Conservation (phyloP, 2,329 filamentous ascomycete species). For the Decorospora gaudefroyi region DNA sequence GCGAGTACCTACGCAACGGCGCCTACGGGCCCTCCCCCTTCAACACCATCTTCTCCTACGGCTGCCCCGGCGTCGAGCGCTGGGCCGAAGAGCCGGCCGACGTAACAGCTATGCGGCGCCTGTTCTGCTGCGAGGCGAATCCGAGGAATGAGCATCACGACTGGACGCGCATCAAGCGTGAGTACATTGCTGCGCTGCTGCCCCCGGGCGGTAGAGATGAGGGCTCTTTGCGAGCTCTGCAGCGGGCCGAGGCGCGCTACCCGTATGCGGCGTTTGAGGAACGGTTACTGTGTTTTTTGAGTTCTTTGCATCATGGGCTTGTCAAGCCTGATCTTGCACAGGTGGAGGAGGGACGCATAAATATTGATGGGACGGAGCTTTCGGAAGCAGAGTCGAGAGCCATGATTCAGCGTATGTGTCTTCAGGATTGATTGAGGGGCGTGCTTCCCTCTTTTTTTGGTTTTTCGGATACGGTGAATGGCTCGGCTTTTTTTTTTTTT, state of each 20-base stretch:
- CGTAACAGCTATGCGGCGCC: constrained; percentile 38
- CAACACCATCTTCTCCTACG: constrained; percentile 54
- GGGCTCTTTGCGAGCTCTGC: constrained; percentile 26
- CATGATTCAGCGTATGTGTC: constrained; percentile 41
- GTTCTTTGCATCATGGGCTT: constrained; percentile 50
- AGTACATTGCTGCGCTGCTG: constrained; percentile 40
- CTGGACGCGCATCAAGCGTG: constrained; percentile 47
- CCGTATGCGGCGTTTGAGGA: constrained; percentile 49
- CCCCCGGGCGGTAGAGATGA: constrained; percentile 3
- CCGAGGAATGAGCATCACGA: constrained; percentile 34
- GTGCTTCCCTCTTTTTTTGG: not conserved
- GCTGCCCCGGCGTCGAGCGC: constrained; percentile 37
- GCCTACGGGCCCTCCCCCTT: constrained; percentile 45
- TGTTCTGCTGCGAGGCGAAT: constrained; percentile 44
- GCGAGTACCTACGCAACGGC: constrained; percentile 53
- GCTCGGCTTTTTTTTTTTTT: not conserved
- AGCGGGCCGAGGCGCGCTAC: constrained; percentile 40
- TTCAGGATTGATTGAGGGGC: constrained; percentile 20
- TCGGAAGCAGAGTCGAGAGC: constrained; percentile 38
- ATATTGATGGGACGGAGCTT: constrained; percentile 39
- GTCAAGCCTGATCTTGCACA: constrained; percentile 57
- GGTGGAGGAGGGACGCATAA: constrained; percentile 54
- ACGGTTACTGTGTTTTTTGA: constrained; percentile 50
- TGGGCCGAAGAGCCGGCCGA: constrained; percentile 31
- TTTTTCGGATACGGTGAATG: not conserved